These are phyloP conservation scores for Schizophyllum amplum DNA, from an alignment of 1,284 basidiomycete genomes.

Conservation along the genomic window DNA sequence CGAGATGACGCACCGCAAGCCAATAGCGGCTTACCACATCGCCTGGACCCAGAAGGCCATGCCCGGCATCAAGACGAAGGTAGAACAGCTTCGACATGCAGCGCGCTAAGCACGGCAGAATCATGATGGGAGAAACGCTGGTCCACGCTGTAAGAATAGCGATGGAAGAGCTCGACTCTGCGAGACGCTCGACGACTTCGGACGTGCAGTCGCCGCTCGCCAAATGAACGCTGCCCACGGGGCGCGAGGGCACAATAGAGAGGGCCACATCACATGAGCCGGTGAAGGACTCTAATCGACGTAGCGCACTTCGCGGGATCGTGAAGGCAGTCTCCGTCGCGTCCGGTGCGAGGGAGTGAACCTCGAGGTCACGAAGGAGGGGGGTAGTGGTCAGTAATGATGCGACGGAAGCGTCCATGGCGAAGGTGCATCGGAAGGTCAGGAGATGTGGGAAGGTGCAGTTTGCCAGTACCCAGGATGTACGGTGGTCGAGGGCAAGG, in stretches of 20 bases:
- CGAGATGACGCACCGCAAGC: neutral
- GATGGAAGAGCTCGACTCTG: slow-evolving; percentile 36
- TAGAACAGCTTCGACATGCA: slow-evolving; percentile 41
- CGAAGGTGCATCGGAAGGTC: slow-evolving; percentile 49
- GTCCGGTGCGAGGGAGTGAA: slow-evolving; percentile 30
- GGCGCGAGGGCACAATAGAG: slow-evolving; percentile 51
- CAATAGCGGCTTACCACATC: slow-evolving; percentile 32
- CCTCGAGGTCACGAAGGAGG: slow-evolving; percentile 43
- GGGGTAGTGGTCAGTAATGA: slow-evolving; percentile 48
- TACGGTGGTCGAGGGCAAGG: slow-evolving; percentile 40
- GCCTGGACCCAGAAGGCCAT: slow-evolving; percentile 36
- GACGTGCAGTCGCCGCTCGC: slow-evolving; percentile 46
- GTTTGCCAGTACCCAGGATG: slow-evolving; percentile 43
- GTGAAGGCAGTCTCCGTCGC: slow-evolving; percentile 10
- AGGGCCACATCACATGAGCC: slow-evolving; percentile 49
- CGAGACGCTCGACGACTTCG: slow-evolving; percentile 40
- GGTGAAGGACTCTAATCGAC: slow-evolving; percentile 46
- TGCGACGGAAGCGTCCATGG: slow-evolving; percentile 46
- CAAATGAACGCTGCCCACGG: slow-evolving; percentile 53
- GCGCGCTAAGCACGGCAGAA: slow-evolving; percentile 35
- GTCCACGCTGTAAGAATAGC: slow-evolving; percentile 38
- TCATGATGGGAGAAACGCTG: slow-evolving; percentile 32
- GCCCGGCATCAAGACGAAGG: slow-evolving; percentile 45
- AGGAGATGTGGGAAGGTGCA: slow-evolving; percentile 36
- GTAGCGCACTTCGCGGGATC: slow-evolving; percentile 34